These are phyloP conservation scores for Dactylella cylindrospora DNA, from an alignment of 2,329 filamentous ascomycete species.

Conservation along the genomic window DNA sequence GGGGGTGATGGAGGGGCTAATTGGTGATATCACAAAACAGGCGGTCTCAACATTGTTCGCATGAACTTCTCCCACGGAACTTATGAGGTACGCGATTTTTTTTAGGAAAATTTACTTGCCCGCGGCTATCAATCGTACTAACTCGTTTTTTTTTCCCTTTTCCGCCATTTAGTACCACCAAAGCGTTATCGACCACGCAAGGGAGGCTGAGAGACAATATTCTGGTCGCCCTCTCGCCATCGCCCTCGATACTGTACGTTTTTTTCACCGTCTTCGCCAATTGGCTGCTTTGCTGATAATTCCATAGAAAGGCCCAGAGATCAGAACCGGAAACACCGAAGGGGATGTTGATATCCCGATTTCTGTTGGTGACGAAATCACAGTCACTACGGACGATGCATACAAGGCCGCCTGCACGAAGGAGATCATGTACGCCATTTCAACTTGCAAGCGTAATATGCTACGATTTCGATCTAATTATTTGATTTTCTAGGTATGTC, in stretches of 20 bases:
- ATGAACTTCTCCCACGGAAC: conserved; percentile 99
- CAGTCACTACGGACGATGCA: conserved; percentile 94
- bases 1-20: conserved; percentile 29
- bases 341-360: conserved; percentile 77
- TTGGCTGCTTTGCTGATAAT: conserved; percentile 14
- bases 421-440: conserved; percentile 78
- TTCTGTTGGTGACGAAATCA: conserved; percentile 77
- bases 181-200: conserved; percentile 94
- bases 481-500: conserved; percentile 67
- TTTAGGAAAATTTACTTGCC: neutral
- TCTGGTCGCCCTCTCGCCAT: conserved; percentile 88
- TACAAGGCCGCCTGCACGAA: conserved; percentile 82
- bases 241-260: conserved; percentile 70
- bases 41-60: conserved; percentile 95
- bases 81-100: conserved; percentile 63
- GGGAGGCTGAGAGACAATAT: conserved; percentile 76
- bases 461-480: neutral
- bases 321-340: conserved; percentile 75
- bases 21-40: conserved; percentile 52
- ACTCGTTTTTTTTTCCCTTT: too few relatives aligned
- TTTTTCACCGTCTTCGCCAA: neutral
- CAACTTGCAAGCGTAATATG: conserved; percentile 1
- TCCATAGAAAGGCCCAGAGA: conserved; percentile 73
- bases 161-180: conserved; percentile 74
- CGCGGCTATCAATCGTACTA: neutral